Base-by-base conservation (phyloP, 176 grass and related monocot species). In the Triticum urartu region DNA sequence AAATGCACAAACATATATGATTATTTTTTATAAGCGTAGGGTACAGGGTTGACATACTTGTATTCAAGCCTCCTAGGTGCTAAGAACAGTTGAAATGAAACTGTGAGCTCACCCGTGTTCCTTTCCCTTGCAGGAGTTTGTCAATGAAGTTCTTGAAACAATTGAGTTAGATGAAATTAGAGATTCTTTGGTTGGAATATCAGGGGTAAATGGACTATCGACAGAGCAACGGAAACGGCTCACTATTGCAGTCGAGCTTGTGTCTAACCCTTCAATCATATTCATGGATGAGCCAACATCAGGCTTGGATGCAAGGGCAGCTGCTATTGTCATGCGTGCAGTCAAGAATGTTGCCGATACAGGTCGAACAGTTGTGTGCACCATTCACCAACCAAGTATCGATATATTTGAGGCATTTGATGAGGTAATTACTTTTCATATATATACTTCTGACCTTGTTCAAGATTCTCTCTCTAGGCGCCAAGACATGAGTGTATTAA, bases 281-380 rank as follows among this genome's bases (percentile, higher is more conserved):
- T 95, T 95, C 72, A 93, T 95, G 91, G 94, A 95, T 78, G 94
- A 95, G 42, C 93, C 93, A 61, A 95, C 93, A 69, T 95, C 93
- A 65, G 88, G 91, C 4, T 63, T 95, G 64, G 93, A 95, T 54
- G 93, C 91, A 63, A 86, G 91, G 75, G 91, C 91, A 21, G 89
- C 91, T 30, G 91, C 93, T 50, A 91, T 95, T 42, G 93, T 90
- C 64, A 95, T 95, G 93, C 88, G 90, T 86, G 88, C 86, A 45
- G 90, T 92, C 14, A 92, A 92, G 89, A 95, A 90, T 18, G 88
- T 92, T 64, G 73, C 86, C n/a, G 86, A 92, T n/a, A 95, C 93
- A 48, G 93, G 93, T 78, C 83, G 93, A 73, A 95, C 93, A 40
- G 88, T 95, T 66, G 90, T 95, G 5, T 95, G 93, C 80, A 95